These are phyloP conservation scores for Leccinum arenicola DNA, from an alignment of 768 basidiomycete species.

Conservation along the genomic window DNA sequence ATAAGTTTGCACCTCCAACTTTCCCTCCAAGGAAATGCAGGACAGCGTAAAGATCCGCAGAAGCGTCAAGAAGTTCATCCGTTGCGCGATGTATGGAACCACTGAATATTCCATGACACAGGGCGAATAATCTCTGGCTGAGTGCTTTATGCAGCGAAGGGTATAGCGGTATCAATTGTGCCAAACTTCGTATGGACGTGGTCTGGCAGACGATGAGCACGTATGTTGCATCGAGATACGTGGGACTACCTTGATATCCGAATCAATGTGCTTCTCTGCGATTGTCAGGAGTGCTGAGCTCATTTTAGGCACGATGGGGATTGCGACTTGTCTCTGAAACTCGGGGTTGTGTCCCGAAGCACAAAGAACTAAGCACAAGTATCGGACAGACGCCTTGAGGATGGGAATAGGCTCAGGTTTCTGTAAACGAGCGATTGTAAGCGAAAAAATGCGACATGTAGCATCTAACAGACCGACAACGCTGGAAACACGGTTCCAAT, in stretches of 20 bases:
- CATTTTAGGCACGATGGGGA: constrained; percentile 73
- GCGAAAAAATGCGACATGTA: constrained; percentile 14
- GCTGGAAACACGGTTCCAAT: constrained; percentile 59
- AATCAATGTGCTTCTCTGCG: constrained; percentile 48
- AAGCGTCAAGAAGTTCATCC: constrained; percentile 39
- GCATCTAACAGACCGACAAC: constrained; percentile 58
- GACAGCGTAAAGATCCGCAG: constrained; percentile 56
- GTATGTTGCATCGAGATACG: not conserved
- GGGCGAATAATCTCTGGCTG: constrained; percentile 46
- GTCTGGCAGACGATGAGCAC: constrained; percentile 35
- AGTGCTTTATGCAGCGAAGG: constrained; percentile 63
- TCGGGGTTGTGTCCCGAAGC: constrained; percentile 61
- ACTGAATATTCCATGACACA: constrained; percentile 56
- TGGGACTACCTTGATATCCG: constrained; percentile 51
- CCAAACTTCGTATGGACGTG: constrained; percentile 46
- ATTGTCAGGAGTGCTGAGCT: constrained; percentile 54
- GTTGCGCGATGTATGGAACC: constrained; percentile 48
- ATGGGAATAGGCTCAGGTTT: constrained; percentile 64
- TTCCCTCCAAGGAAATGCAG: constrained; percentile 78
- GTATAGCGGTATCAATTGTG: constrained; percentile 59
- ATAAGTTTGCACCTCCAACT: constrained; percentile 64
- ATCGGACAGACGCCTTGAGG: constrained; percentile 61
- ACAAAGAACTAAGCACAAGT: constrained; percentile 60
- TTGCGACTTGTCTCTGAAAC: constrained; percentile 76
- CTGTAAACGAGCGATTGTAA: constrained; percentile 37